phyloP scores from a whole-genome alignment of 257 asterid species.

The Petunia axillaris region DNA sequence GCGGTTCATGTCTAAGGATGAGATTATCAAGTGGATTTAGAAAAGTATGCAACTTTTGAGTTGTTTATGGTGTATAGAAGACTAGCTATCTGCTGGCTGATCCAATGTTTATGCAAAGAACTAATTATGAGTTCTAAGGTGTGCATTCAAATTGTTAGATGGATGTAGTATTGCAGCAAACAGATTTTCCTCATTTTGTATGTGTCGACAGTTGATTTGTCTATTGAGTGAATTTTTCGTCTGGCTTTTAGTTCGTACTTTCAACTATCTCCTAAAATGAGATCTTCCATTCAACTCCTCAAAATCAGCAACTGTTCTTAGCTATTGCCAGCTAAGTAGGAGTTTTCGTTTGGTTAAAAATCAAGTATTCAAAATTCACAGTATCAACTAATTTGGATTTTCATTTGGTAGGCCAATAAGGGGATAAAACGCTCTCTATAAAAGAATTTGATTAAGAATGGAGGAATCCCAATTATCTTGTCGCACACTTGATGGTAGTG shows the following conservation, averaged over 20 bases:
- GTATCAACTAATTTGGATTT: not conserved
- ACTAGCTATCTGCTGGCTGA: not conserved
- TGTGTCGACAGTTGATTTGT: not conserved
- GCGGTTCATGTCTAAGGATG: constrained; percentile 24
- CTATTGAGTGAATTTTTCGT: not conserved
- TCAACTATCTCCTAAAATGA: not conserved
- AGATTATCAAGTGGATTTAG: not conserved
- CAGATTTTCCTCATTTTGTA: not conserved
- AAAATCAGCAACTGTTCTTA: not conserved
- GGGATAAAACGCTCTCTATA: not conserved
- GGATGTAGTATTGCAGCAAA: constrained; percentile 14
- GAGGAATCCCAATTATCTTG: not conserved
- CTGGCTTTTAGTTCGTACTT: not conserved
- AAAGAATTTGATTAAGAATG: too few relatives aligned
- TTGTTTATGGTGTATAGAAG: constrained; percentile 4
- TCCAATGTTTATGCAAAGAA: not conserved
- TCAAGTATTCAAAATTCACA: not conserved
- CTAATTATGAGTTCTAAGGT: not conserved
- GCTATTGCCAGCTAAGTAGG: not conserved
- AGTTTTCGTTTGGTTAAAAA: not conserved
- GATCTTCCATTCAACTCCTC: not conserved
- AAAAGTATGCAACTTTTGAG: not conserved
- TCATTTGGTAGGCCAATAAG: not conserved
- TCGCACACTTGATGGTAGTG: not conserved
- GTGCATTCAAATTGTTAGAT: constrained; percentile 18